Evolutionary conservation across 2,329 filamentous ascomycete species (phyloP), one percentile per base, ranked within the genome.

Genomic region (Claviceps cyperi): DNA sequence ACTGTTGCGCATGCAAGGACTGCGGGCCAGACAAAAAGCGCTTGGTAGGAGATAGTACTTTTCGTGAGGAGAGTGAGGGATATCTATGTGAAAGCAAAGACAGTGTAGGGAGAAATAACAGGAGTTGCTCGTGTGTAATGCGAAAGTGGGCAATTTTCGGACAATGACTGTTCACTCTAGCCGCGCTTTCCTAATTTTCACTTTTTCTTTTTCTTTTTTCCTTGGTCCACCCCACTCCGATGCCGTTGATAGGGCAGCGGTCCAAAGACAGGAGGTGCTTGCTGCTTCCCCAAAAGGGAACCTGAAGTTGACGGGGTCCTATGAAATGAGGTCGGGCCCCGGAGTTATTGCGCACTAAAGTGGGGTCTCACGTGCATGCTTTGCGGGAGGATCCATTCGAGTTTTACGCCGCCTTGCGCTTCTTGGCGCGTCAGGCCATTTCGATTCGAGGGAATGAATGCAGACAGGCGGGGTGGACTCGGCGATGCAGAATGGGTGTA

Each of bases 301-400:
- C 38, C 38, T 24, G 28, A 32, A 32, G 8, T 32, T 32, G 28
- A 9, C 28, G 28, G 11, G 28, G 28, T 32, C 28, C 28, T 32
- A 32, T 32, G 28, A 32, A 11, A 32, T 11, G 28, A 32, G 28
- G 28, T 32, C 28, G 28, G 28, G 28, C n/a, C n/a, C n/a, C n/a
- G n/a, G n/a, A n/a, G 28, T 32, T 32, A 2, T 32, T 32, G 28
- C 28, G 28, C 9, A 32, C 28, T 32, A 32, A 32, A 32, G 28
- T 32, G 28, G 46, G 47, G 44, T 50, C 48, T 49, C 50, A 52
- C 50, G 50, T 52, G 50, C 50, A 32, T 32, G n/a, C 39, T 49
- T 38, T 43, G 28, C 47, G 47, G 47, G 47, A 44, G 43, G 43
- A 51, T 51, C 39, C 49, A 48, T 37, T 22, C 41, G n/a, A 22